Evolutionary conservation across 2,329 filamentous ascomycete genomes (phyloP).

Genomic region (Tolypocladium tropicale): DNA sequence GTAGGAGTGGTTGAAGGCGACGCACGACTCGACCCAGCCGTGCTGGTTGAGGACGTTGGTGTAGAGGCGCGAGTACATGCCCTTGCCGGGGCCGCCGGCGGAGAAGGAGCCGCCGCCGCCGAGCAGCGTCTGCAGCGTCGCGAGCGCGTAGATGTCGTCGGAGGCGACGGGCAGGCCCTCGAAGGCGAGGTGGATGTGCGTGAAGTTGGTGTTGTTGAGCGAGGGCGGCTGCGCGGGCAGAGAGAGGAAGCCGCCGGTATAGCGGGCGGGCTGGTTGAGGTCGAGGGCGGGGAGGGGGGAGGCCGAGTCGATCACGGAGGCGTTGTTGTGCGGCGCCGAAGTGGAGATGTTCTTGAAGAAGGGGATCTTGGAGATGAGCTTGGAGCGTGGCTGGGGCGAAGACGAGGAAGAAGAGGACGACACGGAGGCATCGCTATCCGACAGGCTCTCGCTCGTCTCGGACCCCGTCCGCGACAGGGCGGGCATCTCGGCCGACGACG

Average conservation of each 20-base stretch:
- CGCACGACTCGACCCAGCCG: constrained; percentile 92
- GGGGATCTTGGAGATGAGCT: constrained; percentile 71
- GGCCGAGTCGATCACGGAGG: constrained; percentile 41
- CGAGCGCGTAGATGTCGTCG: constrained; percentile 90
- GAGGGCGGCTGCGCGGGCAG: constrained; percentile 73
- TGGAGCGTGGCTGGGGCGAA: constrained; percentile 39
- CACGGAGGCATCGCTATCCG: constrained; percentile 23
- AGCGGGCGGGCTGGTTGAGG: constrained; percentile 59
- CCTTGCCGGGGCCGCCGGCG: constrained; percentile 91
- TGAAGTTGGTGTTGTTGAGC: constrained; percentile 68
- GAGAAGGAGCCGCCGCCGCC: constrained; percentile 95
- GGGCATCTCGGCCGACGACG: constrained; percentile 26
- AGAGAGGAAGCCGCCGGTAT: constrained; percentile 88
- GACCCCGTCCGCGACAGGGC: constrained; percentile 43
- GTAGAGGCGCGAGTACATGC: constrained; percentile 97
- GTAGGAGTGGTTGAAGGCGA: constrained; percentile 96
- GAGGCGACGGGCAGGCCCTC: constrained; percentile 87
- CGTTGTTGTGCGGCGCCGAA: constrained; percentile 52
- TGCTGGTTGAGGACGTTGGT: constrained; percentile 97
- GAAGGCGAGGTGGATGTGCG: constrained; percentile 91
- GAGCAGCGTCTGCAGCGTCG: constrained; percentile 88
- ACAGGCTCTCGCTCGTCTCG: constrained; percentile 39
- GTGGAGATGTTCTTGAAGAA: constrained; percentile 86
- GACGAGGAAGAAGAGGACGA: constrained; percentile 20
- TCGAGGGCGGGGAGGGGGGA: constrained; percentile 36